Percentiles rank a stretch among this genome's conserved stretches.
phyloP scores from a whole-genome alignment of 169 alveolate genomes.

The Plasmodium malariae region DNA sequence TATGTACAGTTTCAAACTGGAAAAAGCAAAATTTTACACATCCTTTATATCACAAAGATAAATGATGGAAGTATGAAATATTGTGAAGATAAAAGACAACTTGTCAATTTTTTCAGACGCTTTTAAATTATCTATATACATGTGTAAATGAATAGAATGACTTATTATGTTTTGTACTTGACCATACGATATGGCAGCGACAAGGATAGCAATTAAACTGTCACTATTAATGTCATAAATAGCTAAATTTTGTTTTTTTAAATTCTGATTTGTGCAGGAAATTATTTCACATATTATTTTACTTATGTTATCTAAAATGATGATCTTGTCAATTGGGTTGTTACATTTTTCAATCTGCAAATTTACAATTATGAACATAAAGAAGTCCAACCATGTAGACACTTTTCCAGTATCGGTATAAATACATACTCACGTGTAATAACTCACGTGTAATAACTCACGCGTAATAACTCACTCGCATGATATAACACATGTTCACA shows the following conservation, averaged over 20 bases:
- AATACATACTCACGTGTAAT: no score
- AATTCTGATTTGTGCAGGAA: constrained; percentile 22
- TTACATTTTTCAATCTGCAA: constrained; percentile 67
- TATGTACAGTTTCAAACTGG: no score
- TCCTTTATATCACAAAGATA: constrained; percentile 73
- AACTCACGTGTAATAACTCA: no score
- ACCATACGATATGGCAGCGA: constrained; percentile 61
- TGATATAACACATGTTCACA: no score
- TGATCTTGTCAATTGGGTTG: constrained; percentile 64
- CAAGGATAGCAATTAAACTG: constrained; percentile 48
- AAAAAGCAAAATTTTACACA: background rate
- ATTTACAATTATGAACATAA: no score
- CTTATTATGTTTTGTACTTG: constrained; percentile 60
- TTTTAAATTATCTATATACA: constrained; percentile 75
- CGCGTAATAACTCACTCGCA: no score
- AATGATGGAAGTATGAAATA: constrained; percentile 72
- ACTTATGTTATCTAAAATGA: constrained; percentile 63
- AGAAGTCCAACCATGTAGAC: no score
- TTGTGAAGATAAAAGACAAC: constrained; percentile 69
- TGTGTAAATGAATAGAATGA: constrained; percentile 74
- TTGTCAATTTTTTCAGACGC: constrained; percentile 74
- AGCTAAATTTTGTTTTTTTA: constrained; percentile 31
- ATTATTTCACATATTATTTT: constrained; percentile 73
- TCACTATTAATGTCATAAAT: constrained; percentile 73
- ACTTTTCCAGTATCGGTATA: no score